Percentiles rank a stretch among this genome's conserved stretches.
Conservation (phyloP, 2,329 filamentous ascomycete species). For the Fusarium sp. region DNA sequence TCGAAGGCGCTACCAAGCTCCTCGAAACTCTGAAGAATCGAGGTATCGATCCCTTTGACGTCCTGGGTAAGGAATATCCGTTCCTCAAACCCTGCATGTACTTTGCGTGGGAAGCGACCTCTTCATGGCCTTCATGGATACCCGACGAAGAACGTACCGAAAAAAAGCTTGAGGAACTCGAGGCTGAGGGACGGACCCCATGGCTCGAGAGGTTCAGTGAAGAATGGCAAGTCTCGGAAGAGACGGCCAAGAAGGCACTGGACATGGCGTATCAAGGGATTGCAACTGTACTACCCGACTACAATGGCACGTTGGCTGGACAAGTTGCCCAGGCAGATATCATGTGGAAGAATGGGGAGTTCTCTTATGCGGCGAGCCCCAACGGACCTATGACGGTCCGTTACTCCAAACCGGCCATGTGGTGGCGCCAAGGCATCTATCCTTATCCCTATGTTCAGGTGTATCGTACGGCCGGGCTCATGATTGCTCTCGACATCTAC, state of each 20-base stretch:
- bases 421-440: conserved; percentile 33
- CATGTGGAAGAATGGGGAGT: background rate
- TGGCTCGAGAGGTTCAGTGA: conserved; percentile 22
- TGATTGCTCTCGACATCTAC: conserved; percentile 14
- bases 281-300: background rate
- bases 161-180: background rate
- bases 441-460: conserved; percentile 26
- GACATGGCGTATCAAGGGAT: conserved; percentile 21
- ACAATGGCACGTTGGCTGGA: conserved; percentile 6
- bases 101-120: conserved; percentile 11
- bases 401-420: conserved; percentile 23
- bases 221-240: conserved; percentile 12
- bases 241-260: conserved; percentile 10
- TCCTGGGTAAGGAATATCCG: background rate
- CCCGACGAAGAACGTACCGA: conserved; percentile 5
- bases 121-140: conserved; percentile 2
- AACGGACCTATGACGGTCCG: conserved; percentile 15
- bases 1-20: conserved; percentile 7
- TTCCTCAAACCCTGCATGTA: conserved; percentile 11
- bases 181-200: background rate
- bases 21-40: conserved; percentile 1
- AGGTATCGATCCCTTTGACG: background rate
- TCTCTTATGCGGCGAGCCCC: conserved; percentile 11
- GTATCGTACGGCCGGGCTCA: conserved; percentile 26
- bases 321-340: conserved; percentile 6